phyloP scores from a whole-genome alignment of 2,329 filamentous ascomycete species.

The Aspergillus latus region DNA sequence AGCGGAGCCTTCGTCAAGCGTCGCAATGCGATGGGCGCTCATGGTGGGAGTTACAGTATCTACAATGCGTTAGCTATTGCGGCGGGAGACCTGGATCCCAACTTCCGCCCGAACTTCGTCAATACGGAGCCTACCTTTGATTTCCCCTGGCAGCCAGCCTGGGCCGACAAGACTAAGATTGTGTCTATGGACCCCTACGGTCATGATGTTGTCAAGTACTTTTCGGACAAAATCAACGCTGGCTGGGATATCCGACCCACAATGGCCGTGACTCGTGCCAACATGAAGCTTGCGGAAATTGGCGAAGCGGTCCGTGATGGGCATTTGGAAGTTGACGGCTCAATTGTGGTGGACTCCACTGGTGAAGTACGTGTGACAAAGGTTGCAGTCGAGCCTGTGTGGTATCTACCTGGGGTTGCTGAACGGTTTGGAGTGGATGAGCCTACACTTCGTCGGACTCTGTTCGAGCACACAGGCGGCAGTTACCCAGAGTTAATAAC shows the following conservation, averaged over 20 bases:
- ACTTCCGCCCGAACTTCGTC: constrained; percentile 75
- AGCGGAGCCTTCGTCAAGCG: constrained; percentile 35
- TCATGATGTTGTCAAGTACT: constrained; percentile 78
- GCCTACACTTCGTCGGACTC: constrained; percentile 74
- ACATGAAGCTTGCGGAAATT: constrained; percentile 96
- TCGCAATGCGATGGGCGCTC: constrained; percentile 61
- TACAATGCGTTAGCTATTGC: constrained; percentile 93
- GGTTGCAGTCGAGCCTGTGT: constrained; percentile 92
- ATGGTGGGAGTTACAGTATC: constrained; percentile 91
- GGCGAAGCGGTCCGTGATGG: constrained; percentile 82
- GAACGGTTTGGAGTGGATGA: constrained; percentile 93
- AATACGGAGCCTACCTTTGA: constrained; percentile 90
- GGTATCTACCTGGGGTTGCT: constrained; percentile 84
- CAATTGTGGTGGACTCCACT: constrained; percentile 79
- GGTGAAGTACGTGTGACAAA: constrained; percentile 95
- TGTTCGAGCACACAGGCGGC: constrained; percentile 95
- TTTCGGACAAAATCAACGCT: constrained; percentile 74
- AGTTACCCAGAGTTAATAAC: constrained; percentile 97
- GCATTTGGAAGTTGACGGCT: constrained; percentile 75
- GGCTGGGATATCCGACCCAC: constrained; percentile 75
- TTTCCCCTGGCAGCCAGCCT: constrained; percentile 86
- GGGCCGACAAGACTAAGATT: constrained; percentile 88
- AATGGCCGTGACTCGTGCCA: constrained; percentile 86
- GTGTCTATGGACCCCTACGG: constrained; percentile 96
- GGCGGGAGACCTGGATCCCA: constrained; percentile 78